A percentile compares a stretch with the other conserved stretches of the same genome.
phyloP scores from a whole-genome alignment of 2,329 filamentous ascomycete genomes.

The Phyllachora maydis region DNA sequence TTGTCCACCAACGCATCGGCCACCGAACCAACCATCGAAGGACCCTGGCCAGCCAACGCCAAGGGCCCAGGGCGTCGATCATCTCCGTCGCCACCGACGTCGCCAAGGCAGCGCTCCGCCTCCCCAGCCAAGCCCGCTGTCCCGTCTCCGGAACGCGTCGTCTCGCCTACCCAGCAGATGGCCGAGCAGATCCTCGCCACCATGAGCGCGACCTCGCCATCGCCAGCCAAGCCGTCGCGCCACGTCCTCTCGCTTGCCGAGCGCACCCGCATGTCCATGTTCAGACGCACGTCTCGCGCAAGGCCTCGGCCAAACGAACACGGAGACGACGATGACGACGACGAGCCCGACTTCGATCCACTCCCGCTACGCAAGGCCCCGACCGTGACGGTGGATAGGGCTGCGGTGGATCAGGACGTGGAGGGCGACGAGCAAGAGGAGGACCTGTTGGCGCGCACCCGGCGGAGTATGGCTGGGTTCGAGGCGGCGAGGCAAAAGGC shows the following conservation, averaged over 20 bases:
- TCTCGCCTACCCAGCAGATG: slow-evolving; percentile 26
- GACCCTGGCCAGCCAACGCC: too few relatives aligned
- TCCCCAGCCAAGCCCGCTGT: too few relatives aligned
- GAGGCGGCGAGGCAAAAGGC: slow-evolving; percentile 39
- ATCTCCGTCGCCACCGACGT: too few relatives aligned
- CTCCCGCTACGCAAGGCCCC: slow-evolving; percentile 4
- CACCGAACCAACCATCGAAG: too few relatives aligned
- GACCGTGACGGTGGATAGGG: slow-evolving; percentile 2
- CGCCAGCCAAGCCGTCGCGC: slow-evolving; percentile 31
- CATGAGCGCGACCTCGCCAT: slow-evolving; percentile 32
- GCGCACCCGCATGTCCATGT: slow-evolving; percentile 67
- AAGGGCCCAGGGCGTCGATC: too few relatives aligned
- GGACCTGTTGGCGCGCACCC: slow-evolving; percentile 34
- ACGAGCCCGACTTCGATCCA: slow-evolving; percentile 4
- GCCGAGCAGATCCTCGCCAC: slow-evolving; percentile 35
- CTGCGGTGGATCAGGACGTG: too few relatives aligned
- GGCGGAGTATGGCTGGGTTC: slow-evolving; percentile 39
- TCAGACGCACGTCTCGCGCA: slow-evolving; percentile 25
- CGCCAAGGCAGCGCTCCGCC: too few relatives aligned
- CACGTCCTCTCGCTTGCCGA: slow-evolving; percentile 49
- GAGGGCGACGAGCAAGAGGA: slow-evolving; percentile 14
- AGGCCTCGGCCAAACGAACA: too few relatives aligned
- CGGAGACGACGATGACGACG: too few relatives aligned
- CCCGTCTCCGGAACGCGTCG: slow-evolving; percentile 5
- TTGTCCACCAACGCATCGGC: too few relatives aligned